These are phyloP conservation scores for Middelhovenomyces tepae DNA, from an alignment of 805 yeast species.

Conservation along the genomic window DNA sequence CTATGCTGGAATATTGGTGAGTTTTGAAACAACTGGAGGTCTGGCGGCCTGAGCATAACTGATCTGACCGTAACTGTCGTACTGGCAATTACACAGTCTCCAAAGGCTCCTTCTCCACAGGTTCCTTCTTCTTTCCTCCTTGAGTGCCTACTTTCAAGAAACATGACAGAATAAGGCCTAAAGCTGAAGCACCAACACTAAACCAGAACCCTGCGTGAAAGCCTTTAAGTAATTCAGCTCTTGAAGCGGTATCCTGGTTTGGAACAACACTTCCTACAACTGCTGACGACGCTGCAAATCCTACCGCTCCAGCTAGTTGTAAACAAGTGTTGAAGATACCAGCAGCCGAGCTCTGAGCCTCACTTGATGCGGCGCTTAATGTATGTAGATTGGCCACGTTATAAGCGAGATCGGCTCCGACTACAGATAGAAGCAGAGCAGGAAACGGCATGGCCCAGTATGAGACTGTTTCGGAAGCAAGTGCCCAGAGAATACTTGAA, in stretches of 20 bases:
- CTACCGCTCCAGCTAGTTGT: slow-evolving; percentile 35
- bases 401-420: slow-evolving; percentile 41
- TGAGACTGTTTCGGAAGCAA: slow-evolving; percentile 27
- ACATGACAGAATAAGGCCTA: slow-evolving; percentile 25
- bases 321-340: slow-evolving; percentile 40
- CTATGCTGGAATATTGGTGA: too few relatives aligned
- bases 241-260: slow-evolving; percentile 8
- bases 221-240: slow-evolving; percentile 9
- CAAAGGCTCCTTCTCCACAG: too few relatives aligned
- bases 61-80: too few relatives aligned
- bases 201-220: slow-evolving; percentile 30
- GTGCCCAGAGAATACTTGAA: slow-evolving; percentile 36
- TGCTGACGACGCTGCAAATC: slow-evolving; percentile 35
- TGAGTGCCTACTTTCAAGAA: slow-evolving; percentile 31
- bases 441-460: slow-evolving; percentile 42
- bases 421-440: slow-evolving; percentile 32
- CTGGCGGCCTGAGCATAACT: too few relatives aligned
- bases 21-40: too few relatives aligned
- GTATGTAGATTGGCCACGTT: slow-evolving; percentile 39
- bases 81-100: too few relatives aligned
- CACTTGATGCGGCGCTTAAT: slow-evolving; percentile 32
- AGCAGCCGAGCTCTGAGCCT: slow-evolving; percentile 38
- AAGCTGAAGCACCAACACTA: slow-evolving; percentile 30
- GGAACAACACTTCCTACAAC: slow-evolving; percentile 19
- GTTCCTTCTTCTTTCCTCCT: too few relatives aligned